Evolutionary conservation across 306 rosid genomes (phyloP).

Genomic region (Purshia tridentata): DNA sequence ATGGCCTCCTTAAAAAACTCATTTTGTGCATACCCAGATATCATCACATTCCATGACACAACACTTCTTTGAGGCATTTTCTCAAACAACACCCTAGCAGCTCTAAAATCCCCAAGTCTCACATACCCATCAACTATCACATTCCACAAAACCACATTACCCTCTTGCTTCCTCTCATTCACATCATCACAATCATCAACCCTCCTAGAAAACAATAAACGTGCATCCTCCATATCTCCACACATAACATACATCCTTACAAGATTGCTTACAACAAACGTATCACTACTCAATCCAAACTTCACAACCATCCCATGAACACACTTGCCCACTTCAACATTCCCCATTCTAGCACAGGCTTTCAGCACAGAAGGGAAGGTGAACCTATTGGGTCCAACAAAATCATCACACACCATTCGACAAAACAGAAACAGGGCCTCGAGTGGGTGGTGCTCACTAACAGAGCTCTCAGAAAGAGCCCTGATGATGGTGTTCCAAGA

Average conservation of each 20-base stretch:
- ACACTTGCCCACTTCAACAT: conserved; percentile 57
- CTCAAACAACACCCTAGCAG: conserved; percentile 55
- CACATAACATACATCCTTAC: conserved; percentile 74
- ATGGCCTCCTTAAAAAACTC: conserved; percentile 56
- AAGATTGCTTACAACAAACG: conserved; percentile 60
- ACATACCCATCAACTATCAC: conserved; percentile 64
- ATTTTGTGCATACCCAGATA: conserved; percentile 68
- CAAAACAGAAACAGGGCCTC: conserved; percentile 46
- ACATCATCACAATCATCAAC: conserved; percentile 24
- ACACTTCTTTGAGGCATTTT: conserved; percentile 63
- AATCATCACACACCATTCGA: conserved; percentile 47
- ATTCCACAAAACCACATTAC: conserved; percentile 68
- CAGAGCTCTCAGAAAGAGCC: conserved; percentile 53
- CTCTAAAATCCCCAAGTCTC: conserved; percentile 47
- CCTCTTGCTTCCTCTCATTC: conserved; percentile 47
- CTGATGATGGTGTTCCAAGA: conserved; percentile 72
- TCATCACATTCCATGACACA: conserved; percentile 76
- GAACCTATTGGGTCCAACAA: conserved; percentile 57
- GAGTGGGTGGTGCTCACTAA: conserved; percentile 18
- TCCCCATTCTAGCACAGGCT: conserved; percentile 52
- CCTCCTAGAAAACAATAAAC: conserved; percentile 48
- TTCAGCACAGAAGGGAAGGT: conserved; percentile 72
- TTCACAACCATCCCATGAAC: conserved; percentile 70
- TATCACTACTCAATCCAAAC: conserved; percentile 56
- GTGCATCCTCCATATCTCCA: conserved; percentile 52